phyloP scores from a whole-genome alignment of 2,329 filamentous ascomycete genomes.

The Lithohypha guttulata region DNA sequence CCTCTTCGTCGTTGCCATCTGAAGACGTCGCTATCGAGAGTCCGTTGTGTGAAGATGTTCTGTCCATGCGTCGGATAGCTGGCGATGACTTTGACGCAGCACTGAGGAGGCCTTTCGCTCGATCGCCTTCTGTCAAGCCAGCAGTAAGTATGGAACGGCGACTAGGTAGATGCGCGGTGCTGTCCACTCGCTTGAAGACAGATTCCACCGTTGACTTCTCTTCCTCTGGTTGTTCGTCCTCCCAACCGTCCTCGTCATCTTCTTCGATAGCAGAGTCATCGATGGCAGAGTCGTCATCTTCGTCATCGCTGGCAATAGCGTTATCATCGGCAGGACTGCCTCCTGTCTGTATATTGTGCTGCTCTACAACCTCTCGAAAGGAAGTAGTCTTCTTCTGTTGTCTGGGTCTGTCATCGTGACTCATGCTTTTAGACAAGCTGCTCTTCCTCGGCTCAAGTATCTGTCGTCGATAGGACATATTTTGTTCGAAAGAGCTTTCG shows the following conservation, averaged over 20 bases:
- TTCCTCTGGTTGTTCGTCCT: slow-evolving; percentile 41
- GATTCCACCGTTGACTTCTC: slow-evolving; percentile 60
- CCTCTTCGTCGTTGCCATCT: slow-evolving; percentile 41
- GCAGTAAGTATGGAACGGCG: slow-evolving; percentile 81
- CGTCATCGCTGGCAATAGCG: slow-evolving; percentile 48
- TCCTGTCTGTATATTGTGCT: slow-evolving; percentile 51
- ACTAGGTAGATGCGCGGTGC: slow-evolving; percentile 71
- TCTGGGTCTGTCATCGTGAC: slow-evolving; percentile 32
- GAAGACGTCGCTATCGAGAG: slow-evolving; percentile 52
- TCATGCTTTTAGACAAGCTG: slow-evolving; percentile 34
- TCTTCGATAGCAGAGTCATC: slow-evolving; percentile 77
- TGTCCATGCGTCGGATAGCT: slow-evolving; percentile 37
- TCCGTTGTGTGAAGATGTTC: slow-evolving; percentile 57
- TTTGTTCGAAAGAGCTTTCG: slow-evolving; percentile 58
- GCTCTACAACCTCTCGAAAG: slow-evolving; percentile 65
- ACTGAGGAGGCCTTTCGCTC: slow-evolving; percentile 57
- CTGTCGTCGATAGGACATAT: slow-evolving; percentile 37
- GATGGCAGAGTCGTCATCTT: slow-evolving; percentile 54
- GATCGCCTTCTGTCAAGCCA: slow-evolving; percentile 72
- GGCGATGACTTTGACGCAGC: slow-evolving; percentile 43
- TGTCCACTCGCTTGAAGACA: slow-evolving; percentile 85
- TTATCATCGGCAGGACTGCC: slow-evolving; percentile 43
- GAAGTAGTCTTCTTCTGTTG: slow-evolving; percentile 63
- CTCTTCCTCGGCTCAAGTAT: slow-evolving; percentile 22
- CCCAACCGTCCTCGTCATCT: slow-evolving; percentile 46